Evolutionary conservation across 2,329 filamentous ascomycete genomes (phyloP).

Genomic region (Exophiala alcalophila): DNA sequence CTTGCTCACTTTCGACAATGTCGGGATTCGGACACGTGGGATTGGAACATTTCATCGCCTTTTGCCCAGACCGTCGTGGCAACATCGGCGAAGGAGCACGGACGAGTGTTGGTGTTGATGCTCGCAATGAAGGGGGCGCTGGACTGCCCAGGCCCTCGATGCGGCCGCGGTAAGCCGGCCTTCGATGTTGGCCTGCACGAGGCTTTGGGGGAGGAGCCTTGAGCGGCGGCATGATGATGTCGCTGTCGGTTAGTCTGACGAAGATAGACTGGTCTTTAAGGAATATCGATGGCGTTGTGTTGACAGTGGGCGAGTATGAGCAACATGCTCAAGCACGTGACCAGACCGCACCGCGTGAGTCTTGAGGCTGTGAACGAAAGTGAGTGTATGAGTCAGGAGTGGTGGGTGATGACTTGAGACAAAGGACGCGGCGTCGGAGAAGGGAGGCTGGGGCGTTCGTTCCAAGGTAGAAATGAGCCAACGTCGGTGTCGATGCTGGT

Average conservation of each 20-base stretch:
- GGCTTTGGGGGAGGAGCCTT: slow-evolving; percentile 21
- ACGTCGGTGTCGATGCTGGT: not conserved
- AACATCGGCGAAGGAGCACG: slow-evolving; percentile 18
- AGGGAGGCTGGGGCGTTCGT: not conserved
- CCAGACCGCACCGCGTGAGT: not conserved
- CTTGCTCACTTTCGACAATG: slow-evolving; percentile 46
- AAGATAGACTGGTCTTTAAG: not conserved
- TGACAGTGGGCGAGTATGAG: not conserved
- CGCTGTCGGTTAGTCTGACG: not conserved
- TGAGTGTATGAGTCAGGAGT: slow-evolving; percentile 6
- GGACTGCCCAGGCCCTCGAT: slow-evolving; percentile 25
- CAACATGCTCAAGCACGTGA: slow-evolving; percentile 23
- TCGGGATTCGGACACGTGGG: slow-evolving; percentile 45
- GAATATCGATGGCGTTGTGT: not conserved
- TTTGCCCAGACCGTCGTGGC: slow-evolving; percentile 9
- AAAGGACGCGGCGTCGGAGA: no score
- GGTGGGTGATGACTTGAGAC: not conserved
- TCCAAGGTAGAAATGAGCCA: not conserved
- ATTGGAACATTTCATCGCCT: slow-evolving; percentile 41
- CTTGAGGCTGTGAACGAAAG: slow-evolving; percentile 1
- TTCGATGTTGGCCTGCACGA: slow-evolving; percentile 16
- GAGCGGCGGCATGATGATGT: slow-evolving; percentile 9
- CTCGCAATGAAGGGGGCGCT: slow-evolving; percentile 17
- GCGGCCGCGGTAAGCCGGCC: slow-evolving; percentile 17
- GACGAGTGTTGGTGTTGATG: slow-evolving; percentile 15